Evolutionary conservation across 2,329 filamentous ascomycete species (phyloP), one percentile per base, ranked within the genome.

Genomic region (Daldinia sp.): DNA sequence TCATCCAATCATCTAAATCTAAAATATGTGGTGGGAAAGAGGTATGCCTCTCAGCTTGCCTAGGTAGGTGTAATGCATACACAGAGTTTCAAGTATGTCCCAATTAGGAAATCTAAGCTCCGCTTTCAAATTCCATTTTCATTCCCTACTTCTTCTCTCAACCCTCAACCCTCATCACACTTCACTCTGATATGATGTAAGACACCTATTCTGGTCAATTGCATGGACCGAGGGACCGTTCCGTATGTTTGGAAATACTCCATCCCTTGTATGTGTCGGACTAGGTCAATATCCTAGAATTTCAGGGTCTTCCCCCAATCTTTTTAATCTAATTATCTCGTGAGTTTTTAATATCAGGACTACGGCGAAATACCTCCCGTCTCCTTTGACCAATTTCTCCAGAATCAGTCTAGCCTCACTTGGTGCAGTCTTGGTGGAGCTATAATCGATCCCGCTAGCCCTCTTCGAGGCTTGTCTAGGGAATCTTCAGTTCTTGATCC

Each of bases 281-380:
- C 41, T 45, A 60, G 32, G 25, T 52, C 52, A n/a, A 62, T 52
- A 59, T 57, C 32, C 47, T 23, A 60, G 30, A 15, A 59, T 66
- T 57, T 54, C 48, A 59, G 59, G 62, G 56, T 61, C 56, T 48
- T 56, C 35, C 54, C 55, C 58, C 39, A 49, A 48, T 56, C 51
- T 39, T 49, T 58, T 39, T 59, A 55, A 61, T 58, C 43, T 61
- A 61, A 50, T 25, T 50, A 29, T 35, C 61, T 62, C 39, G 37
- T 37, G 17, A 52, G 37, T 56, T 45, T 58, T 56, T 49, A 58
- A 60, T 67, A 67, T 62, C 51, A 61, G 50, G 34, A 56, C 45
- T 30, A 58, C 63, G 65, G 65, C 56, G 62, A 63, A 59, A 66
- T 68, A 66, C 39, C 41, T 61, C 65, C 65, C 65, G 62, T 61